Evolutionary conservation across 2,329 filamentous ascomycete species (phyloP).

Genomic region (Fusarium pseudoanthophilum): DNA sequence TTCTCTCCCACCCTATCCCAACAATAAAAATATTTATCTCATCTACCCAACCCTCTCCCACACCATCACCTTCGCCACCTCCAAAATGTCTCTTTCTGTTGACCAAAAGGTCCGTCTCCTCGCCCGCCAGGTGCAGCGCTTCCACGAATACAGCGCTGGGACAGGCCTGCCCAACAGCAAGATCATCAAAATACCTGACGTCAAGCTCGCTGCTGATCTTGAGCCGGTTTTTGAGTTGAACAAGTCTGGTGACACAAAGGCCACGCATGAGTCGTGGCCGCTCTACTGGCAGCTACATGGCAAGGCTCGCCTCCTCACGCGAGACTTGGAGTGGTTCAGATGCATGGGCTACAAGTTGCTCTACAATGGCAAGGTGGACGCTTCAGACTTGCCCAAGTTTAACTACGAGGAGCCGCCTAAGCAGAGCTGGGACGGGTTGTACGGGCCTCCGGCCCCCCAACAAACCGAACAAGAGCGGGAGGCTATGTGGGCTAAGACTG

Average conservation of each 20-base stretch:
- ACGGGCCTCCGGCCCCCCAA: neutral
- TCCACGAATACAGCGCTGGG: neutral
- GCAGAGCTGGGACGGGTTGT: neutral
- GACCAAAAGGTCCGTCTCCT: neutral
- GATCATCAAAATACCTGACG: neutral
- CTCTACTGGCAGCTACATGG: neutral
- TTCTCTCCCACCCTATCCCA: rapidly evolving
- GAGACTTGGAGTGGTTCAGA: neutral
- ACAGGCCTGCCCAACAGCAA: neutral
- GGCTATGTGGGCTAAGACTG: neutral
- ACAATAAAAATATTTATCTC: neutral
- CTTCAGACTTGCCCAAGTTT: neutral
- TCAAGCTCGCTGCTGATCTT: neutral
- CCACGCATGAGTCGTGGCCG: neutral
- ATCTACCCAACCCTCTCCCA: neutral
- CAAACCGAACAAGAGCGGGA: neutral
- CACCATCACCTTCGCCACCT: too few species aligned
- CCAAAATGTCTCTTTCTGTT: neutral
- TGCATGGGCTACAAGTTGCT: rapidly evolving
- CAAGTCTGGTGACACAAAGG: neutral
- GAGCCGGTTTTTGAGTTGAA: neutral
- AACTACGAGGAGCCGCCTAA: neutral
- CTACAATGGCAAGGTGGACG: neutral
- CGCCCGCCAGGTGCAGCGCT: neutral
- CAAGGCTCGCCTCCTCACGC: neutral